Evolutionary conservation across 2,329 filamentous ascomycete genomes (phyloP).

Genomic region (Aspergillus calidoustus): DNA sequence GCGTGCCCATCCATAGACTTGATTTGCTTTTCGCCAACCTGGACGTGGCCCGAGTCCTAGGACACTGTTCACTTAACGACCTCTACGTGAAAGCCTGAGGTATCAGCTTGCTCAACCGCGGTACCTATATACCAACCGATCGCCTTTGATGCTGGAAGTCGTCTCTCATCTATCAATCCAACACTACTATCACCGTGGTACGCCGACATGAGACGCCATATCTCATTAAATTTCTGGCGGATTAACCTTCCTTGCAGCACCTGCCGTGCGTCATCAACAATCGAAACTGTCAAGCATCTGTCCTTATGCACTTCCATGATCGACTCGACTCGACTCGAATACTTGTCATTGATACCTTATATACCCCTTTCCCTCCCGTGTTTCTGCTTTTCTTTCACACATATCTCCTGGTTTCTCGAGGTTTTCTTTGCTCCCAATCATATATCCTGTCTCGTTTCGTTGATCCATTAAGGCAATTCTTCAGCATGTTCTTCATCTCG

Average conservation of each 20-base stretch:
- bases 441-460: conserved; percentile 1
- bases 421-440: conserved; percentile 2
- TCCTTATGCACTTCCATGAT: conserved; percentile 10
- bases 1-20: neutral
- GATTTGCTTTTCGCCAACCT: neutral
- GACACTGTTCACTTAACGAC: conserved; percentile 7
- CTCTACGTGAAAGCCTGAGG: neutral
- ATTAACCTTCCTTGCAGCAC: conserved; percentile 18
- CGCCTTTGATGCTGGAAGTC: conserved; percentile 3
- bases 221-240: conserved; percentile 21
- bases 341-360: conserved; percentile 9
- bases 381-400: neutral
- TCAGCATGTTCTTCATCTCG: conserved; percentile 8
- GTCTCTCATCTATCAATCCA: conserved; percentile 1
- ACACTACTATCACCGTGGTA: neutral
- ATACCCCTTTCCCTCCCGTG: conserved; percentile 14
- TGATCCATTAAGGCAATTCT: conserved; percentile 2
- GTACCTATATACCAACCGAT: neutral
- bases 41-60: neutral
- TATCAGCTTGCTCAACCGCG: neutral
- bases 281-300: conserved; percentile 1
- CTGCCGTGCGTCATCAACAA: neutral
- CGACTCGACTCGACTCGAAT: conserved; percentile 14
- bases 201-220: conserved; percentile 9
- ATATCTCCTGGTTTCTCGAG: neutral